Percentiles rank a stretch among this genome's conserved stretches.
Conservation (phyloP, 371 early-diverging fungal species). For the Batrachochytrium dendrobatidis region DNA sequence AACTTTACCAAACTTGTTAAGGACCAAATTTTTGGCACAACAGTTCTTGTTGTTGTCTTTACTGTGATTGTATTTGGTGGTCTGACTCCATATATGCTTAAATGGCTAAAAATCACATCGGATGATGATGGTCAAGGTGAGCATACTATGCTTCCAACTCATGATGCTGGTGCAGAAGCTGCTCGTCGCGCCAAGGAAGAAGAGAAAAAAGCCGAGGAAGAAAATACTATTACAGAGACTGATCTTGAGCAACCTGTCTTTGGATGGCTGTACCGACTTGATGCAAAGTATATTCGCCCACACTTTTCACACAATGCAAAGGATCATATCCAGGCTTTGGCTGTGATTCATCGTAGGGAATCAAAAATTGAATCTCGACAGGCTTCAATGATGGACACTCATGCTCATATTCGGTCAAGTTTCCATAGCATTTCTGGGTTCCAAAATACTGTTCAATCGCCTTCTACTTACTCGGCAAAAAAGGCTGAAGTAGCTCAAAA, state of each 20-base stretch:
- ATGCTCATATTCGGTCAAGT: neutral
- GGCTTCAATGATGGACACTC: neutral
- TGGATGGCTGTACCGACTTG: constrained; percentile 34
- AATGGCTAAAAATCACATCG: constrained; percentile 29
- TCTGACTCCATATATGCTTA: constrained; percentile 43
- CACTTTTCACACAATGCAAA: constrained; percentile 19
- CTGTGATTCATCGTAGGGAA: neutral
- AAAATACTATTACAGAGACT: constrained; percentile 11
- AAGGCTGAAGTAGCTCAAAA: neutral
- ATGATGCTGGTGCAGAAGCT: neutral
- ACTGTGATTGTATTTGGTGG: constrained; percentile 44
- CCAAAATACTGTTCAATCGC: neutral
- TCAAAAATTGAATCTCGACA: neutral
- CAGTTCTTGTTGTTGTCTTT: constrained; percentile 41
- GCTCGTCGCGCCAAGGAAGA: constrained; percentile 2
- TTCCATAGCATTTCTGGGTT: neutral
- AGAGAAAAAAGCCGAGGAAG: constrained; percentile 21
- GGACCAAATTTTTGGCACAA: constrained; percentile 43
- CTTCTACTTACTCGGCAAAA: neutral
- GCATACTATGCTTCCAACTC: neutral
- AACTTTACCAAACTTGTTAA: constrained; percentile 33
- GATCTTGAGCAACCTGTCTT: constrained; percentile 26
- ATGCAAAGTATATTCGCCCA: constrained; percentile 32
- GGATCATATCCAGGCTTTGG: neutral
- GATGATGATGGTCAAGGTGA: constrained; percentile 9